Evolutionary conservation across 1,284 basidiomycete genomes (phyloP), one percentile per base, ranked within the genome.

Genomic region (Ganoderma sinense): DNA sequence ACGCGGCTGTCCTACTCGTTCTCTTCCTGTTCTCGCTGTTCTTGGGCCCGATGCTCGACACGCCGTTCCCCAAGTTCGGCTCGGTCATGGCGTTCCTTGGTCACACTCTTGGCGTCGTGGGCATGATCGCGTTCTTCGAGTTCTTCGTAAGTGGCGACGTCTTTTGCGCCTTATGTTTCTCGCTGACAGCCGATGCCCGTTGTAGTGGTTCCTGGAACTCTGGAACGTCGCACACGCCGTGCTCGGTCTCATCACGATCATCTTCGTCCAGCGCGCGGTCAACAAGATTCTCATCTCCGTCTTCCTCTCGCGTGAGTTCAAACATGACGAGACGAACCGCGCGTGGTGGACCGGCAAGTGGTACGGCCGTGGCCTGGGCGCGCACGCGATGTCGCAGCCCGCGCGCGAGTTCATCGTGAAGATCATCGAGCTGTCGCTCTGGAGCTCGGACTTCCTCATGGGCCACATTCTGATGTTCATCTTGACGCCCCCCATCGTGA

Each of bases 291-390:
- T 97, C 72, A 98, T 98, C 76, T 86, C 96, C 0, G 91, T 97
- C 67, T 95, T 97, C 88, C 85, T 98, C 55, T 94, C 95, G 41
- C 92, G 97, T 74, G 97, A 98, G 82, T 97, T 97, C 88, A 98
- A 98, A 84, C 95, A 97, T 78, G 97, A 98, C 80, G 96, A 98
- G 84, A 97, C 95, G 26, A 98, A 98, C 83, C 88, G 96, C 41
- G 96, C 96, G 11, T 98, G 96, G 96, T 98, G 97, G 97, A 97
- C 96, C 53, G 96, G 97, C 78, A 90, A 94, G 75, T 98, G 96
- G 96, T 97, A 97, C 80, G 96, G 96, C 67, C 92, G 96, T 63
- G 96, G 95, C 4, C 87, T 98, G 41, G 97, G 97, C 53, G 78
- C 89, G 4, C 92, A 96, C 80, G 94, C 91, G 56, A 93, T 97